Evolutionary conservation across 2,329 filamentous ascomycete genomes (phyloP).

Genomic region (Biscogniauxia mediterranea): DNA sequence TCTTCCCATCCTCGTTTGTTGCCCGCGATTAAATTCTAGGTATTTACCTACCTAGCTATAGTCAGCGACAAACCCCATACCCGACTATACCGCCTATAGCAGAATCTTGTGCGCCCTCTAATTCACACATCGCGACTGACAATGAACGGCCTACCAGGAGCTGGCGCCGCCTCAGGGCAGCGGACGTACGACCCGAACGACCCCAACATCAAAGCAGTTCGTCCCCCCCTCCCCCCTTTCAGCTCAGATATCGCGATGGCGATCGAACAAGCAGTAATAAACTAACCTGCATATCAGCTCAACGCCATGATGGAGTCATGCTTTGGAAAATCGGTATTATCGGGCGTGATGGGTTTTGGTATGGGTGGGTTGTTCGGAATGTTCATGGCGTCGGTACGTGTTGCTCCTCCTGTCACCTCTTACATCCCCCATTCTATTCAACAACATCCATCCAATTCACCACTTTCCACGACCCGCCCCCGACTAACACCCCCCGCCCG

Average conservation of each 20-base stretch:
- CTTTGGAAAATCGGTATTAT: slow-evolving; percentile 81
- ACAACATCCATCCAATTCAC: neutral
- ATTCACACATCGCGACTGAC: slow-evolving; percentile 2
- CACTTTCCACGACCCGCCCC: neutral
- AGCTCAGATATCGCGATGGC: neutral
- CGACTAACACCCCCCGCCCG: slow-evolving; percentile 1
- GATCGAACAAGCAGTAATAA: neutral
- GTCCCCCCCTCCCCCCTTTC: slow-evolving; percentile 19
- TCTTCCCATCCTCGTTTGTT: slow-evolving; percentile 13
- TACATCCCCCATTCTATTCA: neutral
- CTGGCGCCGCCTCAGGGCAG: slow-evolving; percentile 18
- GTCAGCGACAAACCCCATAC: neutral
- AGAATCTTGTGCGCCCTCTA: neutral
- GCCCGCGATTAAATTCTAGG: slow-evolving; percentile 4
- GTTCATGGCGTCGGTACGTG: slow-evolving; percentile 92
- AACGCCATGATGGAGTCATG: slow-evolving; percentile 89
- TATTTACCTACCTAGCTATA: neutral
- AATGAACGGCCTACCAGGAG: slow-evolving; percentile 33
- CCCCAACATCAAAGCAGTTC: slow-evolving; percentile 50
- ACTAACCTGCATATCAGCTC: slow-evolving; percentile 53
- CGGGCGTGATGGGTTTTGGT: slow-evolving; percentile 90
- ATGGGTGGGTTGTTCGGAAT: slow-evolving; percentile 92
- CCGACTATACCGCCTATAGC: neutral
- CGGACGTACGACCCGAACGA: slow-evolving; percentile 41
- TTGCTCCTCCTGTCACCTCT: neutral